Percentiles rank a stretch among this genome's conserved stretches.
Conservation (phyloP, 2,329 filamentous ascomycete species). For the Exserohilum turcica region DNA sequence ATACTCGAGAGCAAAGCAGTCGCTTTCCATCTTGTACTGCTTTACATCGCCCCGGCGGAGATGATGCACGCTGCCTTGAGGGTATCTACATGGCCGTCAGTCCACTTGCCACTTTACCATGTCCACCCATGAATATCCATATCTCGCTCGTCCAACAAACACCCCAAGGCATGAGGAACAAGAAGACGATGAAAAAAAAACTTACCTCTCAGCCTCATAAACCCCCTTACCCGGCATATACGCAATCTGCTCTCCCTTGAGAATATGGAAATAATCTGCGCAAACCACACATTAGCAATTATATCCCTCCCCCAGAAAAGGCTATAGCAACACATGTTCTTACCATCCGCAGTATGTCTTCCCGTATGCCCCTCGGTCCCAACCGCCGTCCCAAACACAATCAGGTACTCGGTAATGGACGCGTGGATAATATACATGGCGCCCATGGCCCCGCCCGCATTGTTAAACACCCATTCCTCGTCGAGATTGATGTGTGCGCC, state of each 20-base stretch:
- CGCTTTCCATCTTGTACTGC: constrained; percentile 80
- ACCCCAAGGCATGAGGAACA: not conserved
- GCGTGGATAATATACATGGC: constrained; percentile 90
- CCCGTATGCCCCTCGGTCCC: constrained; percentile 89
- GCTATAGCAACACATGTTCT: too few relatives aligned
- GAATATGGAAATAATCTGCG: constrained; percentile 96
- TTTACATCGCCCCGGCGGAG: constrained; percentile 72
- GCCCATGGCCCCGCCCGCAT: constrained; percentile 89
- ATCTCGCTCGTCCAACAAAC: not conserved
- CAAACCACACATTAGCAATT: too few relatives aligned
- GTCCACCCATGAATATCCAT: not conserved
- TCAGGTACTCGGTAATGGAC: constrained; percentile 71
- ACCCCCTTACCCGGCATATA: constrained; percentile 66
- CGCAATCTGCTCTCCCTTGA: constrained; percentile 76
- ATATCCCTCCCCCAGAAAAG: too few relatives aligned
- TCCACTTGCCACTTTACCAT: not conserved
- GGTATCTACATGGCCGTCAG: constrained; percentile 57
- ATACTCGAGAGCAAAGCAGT: constrained; percentile 82
- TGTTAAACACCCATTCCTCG: constrained; percentile 91
- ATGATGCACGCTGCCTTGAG: constrained; percentile 72
- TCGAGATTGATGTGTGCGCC: constrained; percentile 65
- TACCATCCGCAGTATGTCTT: constrained; percentile 87
- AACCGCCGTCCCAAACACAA: constrained; percentile 61
- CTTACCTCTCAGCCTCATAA: constrained; percentile 63
- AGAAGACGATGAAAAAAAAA: not conserved